These are phyloP conservation scores for Iris macrosiphon DNA, from an alignment of 106 monocot species.

Conservation along the genomic window DNA sequence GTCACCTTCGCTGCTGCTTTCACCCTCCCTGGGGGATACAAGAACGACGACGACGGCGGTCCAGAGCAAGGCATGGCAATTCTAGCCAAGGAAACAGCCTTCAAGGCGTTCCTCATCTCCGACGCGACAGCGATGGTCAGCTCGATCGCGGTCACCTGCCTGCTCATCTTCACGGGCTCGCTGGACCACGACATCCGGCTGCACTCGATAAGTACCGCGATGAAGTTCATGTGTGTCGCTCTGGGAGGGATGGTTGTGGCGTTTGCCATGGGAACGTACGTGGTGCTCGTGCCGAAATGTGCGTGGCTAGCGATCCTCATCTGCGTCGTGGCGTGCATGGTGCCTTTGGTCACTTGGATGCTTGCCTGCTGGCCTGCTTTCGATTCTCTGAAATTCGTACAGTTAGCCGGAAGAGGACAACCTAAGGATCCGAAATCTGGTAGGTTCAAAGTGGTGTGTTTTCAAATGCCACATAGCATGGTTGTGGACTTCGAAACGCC, in stretches of 20 bases:
- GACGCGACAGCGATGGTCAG: conserved; percentile 34
- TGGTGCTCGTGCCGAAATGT: conserved; percentile 2
- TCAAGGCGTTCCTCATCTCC: conserved; percentile 39
- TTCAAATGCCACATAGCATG: conserved; percentile 3
- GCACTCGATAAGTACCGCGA: conserved; percentile 8
- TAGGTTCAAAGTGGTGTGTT: background rate
- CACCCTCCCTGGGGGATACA: conserved; percentile 45
- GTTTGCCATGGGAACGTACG: conserved; percentile 20
- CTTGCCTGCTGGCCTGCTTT: conserved; percentile 1
- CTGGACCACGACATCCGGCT: conserved; percentile 20
- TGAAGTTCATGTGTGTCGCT: conserved; percentile 21
- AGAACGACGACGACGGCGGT: conserved; percentile 16
- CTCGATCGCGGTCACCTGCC: conserved; percentile 12
- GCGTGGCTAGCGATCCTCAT: conserved; percentile 17
- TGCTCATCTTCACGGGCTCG: conserved; percentile 18
- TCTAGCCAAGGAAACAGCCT: conserved; percentile 8
- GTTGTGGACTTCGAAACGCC: conserved; percentile 6
- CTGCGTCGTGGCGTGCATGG: conserved; percentile 3
- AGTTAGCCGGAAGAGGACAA: background rate
- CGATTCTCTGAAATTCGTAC: conserved; percentile 3
- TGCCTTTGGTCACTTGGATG: conserved; percentile 6
- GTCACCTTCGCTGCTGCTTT: conserved; percentile 53
- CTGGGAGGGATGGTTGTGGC: conserved; percentile 25
- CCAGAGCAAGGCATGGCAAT: conserved; percentile 11
- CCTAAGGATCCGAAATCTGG: background rate